Base-by-base conservation (phyloP, 164 flowering plant species). In the Vitis amurensis region DNA sequence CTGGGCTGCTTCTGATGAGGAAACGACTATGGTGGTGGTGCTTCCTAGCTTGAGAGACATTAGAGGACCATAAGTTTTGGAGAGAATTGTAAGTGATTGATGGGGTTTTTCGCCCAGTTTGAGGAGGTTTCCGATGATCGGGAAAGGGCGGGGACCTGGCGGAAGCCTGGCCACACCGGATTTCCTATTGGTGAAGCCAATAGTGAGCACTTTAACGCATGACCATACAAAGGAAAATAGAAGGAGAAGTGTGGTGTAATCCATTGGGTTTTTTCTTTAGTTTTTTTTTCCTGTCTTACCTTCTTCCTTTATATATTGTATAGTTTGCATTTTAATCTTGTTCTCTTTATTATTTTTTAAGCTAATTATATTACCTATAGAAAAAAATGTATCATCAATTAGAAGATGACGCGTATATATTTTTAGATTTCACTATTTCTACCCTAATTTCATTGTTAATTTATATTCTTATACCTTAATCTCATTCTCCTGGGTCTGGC, bases 101-200 rank as follows among this genome's bases (percentile, higher is more conserved):
- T 79, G 71, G 17, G 82, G 82, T 19, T 64, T 73, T 49, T 48
- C 14, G 2, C 82, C 79, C 6, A 79, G 73, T 11, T 49, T 11
- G 63, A 66, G 31, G 12, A 79, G 76, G 72, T 56, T 76, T 1
- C 79, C 75, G 11, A 76, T 4, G 11, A 79, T 53, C 9, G 82
- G 82, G 11, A 67, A 47, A 4, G 68, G 71, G 14, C 19, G 11
- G 11, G 82, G 82, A 3, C 82, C 82, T 1, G 82, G 79, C 16
- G 79, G 82, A n/a, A 60, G 67, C 51, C 23, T 67, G 64, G 60
- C 3, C 3, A 29, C 2, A 1, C 13, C 30, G 0, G 12, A 19
- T 19, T 19, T 57, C 29, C 60, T 4, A 7, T 19, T 2, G 60
- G 19, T 17, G 9, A 10, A 8, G 23, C 23, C 23, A 12, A 17